A percentile compares a stretch with the other conserved stretches of the same genome.
Conservation (phyloP, 2,329 filamentous ascomycete species). For the Fusarium multiceps region DNA sequence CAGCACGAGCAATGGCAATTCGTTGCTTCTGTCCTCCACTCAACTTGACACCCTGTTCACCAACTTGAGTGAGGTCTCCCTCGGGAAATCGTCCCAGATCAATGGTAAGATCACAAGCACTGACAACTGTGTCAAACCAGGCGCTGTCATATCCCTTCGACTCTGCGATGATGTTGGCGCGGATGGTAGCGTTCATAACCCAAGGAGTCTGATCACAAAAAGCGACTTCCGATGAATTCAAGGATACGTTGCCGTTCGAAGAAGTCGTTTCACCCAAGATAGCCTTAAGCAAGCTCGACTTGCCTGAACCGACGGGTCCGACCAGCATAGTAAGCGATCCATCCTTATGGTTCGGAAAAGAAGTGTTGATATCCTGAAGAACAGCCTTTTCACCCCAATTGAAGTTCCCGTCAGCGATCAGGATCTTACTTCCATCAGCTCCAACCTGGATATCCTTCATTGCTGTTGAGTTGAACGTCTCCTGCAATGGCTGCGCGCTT, state of each 20-base stretch:
- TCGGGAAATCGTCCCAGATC: conserved; percentile 45
- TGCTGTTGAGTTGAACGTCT: conserved; percentile 17
- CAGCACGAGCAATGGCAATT: conserved; percentile 49
- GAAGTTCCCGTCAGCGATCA: conserved; percentile 43
- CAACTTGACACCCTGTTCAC: conserved; percentile 49
- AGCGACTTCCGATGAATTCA: conserved; percentile 41
- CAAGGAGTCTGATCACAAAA: conserved; percentile 50
- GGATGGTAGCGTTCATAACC: conserved; percentile 50
- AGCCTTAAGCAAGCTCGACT: conserved; percentile 49
- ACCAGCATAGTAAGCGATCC: conserved; percentile 48
- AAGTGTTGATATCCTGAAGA: conserved; percentile 41
- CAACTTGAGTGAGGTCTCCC: conserved; percentile 45
- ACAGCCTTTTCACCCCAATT: conserved; percentile 45
- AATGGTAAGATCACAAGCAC: conserved; percentile 50
- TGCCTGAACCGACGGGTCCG: conserved; percentile 49
- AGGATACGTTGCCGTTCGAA: conserved; percentile 37
- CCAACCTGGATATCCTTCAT: not conserved
- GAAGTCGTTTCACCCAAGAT: conserved; percentile 46
- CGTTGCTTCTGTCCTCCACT: conserved; percentile 53
- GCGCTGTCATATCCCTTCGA: conserved; percentile 45
- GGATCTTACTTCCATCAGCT: conserved; percentile 16
- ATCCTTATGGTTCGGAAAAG: conserved; percentile 29
- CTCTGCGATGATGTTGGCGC: conserved; percentile 51
- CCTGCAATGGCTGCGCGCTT: not conserved
- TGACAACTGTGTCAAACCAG: conserved; percentile 49